Conservation (phyloP, 2,329 filamentous ascomycete species). For the Chaetoscypha palmicola region DNA sequence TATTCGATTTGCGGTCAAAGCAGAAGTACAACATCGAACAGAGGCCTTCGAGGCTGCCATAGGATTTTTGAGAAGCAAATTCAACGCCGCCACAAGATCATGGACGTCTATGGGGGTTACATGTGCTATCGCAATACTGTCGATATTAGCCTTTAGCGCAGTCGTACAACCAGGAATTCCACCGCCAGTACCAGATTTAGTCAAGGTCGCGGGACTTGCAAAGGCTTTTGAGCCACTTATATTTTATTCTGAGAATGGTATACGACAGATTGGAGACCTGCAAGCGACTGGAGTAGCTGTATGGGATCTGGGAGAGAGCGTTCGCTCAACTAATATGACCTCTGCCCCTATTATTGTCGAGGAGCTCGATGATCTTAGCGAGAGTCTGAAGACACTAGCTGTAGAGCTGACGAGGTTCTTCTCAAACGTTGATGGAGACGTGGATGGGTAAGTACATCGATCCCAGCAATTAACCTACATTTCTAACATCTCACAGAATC, state of each 20-base stretch:
- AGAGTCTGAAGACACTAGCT: constrained; percentile 76
- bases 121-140: constrained; percentile 53
- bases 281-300: constrained; percentile 90
- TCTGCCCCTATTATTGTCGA: constrained; percentile 79
- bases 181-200: constrained; percentile 70
- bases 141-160: constrained; percentile 56
- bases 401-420: constrained; percentile 88
- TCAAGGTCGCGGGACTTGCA: constrained; percentile 84
- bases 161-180: constrained; percentile 62
- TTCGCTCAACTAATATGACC: constrained; percentile 84
- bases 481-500: constrained; percentile 47
- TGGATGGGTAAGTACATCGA: constrained; percentile 58
- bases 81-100: constrained; percentile 58
- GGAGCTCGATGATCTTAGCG: constrained; percentile 78
- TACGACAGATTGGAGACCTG: constrained; percentile 76
- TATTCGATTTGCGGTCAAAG: constrained; percentile 79
- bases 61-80: constrained; percentile 52
- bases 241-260: constrained; percentile 86
- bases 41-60: constrained; percentile 74
- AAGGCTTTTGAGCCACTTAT: constrained; percentile 91
- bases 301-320: constrained; percentile 89
- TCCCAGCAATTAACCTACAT: not conserved
- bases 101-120: constrained; percentile 61
- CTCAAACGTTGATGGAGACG: constrained; percentile 84
- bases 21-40: constrained; percentile 80